Base-by-base conservation (phyloP, 768 basidiomycete genomes). In the Calocybe indica region DNA sequence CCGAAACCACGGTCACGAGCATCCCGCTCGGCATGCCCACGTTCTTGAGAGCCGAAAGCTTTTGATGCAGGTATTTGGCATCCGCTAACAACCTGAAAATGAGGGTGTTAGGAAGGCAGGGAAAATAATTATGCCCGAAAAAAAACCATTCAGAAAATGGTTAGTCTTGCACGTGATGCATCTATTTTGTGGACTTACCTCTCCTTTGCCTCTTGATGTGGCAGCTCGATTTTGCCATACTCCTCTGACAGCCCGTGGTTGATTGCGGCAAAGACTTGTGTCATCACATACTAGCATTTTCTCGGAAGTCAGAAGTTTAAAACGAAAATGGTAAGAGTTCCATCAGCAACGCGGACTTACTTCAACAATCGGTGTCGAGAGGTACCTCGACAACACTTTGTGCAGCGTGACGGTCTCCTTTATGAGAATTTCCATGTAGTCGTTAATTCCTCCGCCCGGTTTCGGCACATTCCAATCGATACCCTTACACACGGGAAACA, bases 321-420 rank as follows among this genome's bases (percentile, higher is more conserved):
- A 31, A 35, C 43, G 30, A 45, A 31, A 47, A 37, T 52, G 43
- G 37, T 40, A 51, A 50, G 45, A 48, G 43, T 41, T 33, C 54
- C 37, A 54, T 43, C 34, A 50, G 15, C 39, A 30, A 41, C 34
- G 31, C 32, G 44, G 36, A 59, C 83, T 59, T 59, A 91, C 92
- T 80, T 94, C 91, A 38, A 96, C 89, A 28, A 92, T 77, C 31
- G 79, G 74, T 39, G 73, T 65, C 11, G 88, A 73, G 29, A 97
- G 73, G 66, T 96, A 98, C 41, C 94, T 87, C 40, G 91, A 90
- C 37, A 98, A 74, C 43, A 99, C 92, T 62, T 95, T 98, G 69
- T 98, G 92, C 43, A 99, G 74, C 29, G 91, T 95, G 47, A 89
- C 85, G 13, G 93, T 94, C 67, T 99, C 96, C 67, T 92, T 94